Percentiles rank a stretch among this genome's conserved stretches.
Conservation (phyloP, 2,329 filamentous ascomycete species). For the Colletotrichum musae region DNA sequence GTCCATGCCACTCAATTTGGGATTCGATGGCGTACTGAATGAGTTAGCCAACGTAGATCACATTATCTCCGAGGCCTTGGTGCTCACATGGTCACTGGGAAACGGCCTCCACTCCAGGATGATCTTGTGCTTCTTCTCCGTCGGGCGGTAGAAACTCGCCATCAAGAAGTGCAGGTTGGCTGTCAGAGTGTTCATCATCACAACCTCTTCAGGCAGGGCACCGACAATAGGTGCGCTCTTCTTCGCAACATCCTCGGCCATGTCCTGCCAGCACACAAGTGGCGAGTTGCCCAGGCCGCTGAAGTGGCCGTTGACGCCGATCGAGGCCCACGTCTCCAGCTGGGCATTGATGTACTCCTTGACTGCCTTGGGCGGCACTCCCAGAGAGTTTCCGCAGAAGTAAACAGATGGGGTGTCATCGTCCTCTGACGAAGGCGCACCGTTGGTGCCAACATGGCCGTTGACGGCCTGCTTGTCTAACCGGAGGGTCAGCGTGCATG, state of each 20-base stretch:
- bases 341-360: slow-evolving; percentile 78
- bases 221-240: slow-evolving; percentile 83
- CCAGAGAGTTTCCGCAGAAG: slow-evolving; percentile 85
- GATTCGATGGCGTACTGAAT: slow-evolving; percentile 84
- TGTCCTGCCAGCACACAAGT: slow-evolving; percentile 81
- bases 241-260: slow-evolving; percentile 81
- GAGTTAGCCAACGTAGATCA: not conserved
- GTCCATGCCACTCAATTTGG: slow-evolving; percentile 80
- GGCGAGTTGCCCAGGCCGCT: slow-evolving; percentile 76
- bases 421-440: slow-evolving; percentile 42
- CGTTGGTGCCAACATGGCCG: slow-evolving; percentile 47
- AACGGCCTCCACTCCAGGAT: slow-evolving; percentile 93
- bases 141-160: slow-evolving; percentile 86
- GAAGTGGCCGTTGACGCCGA: slow-evolving; percentile 90
- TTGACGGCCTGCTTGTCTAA: slow-evolving; percentile 43
- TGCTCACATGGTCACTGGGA: slow-evolving; percentile 81
- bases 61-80: not conserved
- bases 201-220: slow-evolving; percentile 79
- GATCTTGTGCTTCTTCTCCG: slow-evolving; percentile 77
- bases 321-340: slow-evolving; percentile 85
- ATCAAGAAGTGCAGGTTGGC: slow-evolving; percentile 86
- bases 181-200: slow-evolving; percentile 90
- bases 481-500: not conserved
- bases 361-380: slow-evolving; percentile 79
- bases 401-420: slow-evolving; percentile 72